Conservation (phyloP, 805 yeast genomes). For the Myxozyma sirexii region DNA sequence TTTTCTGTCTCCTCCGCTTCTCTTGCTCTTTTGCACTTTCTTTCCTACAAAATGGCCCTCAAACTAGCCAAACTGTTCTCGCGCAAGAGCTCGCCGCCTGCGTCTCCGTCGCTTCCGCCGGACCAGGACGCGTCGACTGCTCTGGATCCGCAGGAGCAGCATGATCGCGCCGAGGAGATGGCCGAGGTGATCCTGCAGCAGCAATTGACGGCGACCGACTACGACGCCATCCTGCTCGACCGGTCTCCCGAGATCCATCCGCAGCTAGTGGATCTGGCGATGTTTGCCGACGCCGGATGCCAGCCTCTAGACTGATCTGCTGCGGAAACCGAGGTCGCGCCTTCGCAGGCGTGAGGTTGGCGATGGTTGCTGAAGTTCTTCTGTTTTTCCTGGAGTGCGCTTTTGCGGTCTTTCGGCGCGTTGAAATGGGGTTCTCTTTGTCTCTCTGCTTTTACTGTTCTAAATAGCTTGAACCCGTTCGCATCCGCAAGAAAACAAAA, state of each 20-base stretch:
- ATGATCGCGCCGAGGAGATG: neutral
- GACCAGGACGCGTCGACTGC: neutral
- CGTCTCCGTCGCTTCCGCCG: neutral
- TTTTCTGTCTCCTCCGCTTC: neutral
- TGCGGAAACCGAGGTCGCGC: too few relatives aligned
- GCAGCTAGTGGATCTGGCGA: neutral
- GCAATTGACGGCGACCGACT: neutral
- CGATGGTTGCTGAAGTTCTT: too few relatives aligned
- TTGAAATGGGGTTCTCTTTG: too few relatives aligned
- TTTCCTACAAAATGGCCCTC: neutral
- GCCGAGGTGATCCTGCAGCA: neutral
- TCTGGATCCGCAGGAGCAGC: neutral
- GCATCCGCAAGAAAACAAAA: too few relatives aligned
- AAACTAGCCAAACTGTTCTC: neutral
- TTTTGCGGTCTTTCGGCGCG: too few relatives aligned
- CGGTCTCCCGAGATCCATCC: neutral
- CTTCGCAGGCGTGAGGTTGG: too few relatives aligned
- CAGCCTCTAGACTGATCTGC: too few relatives aligned
- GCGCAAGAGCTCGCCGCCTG: neutral
- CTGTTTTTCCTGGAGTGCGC: too few relatives aligned
- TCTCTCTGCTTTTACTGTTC: too few relatives aligned
- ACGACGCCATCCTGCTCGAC: conserved; percentile 3
- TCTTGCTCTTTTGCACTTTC: neutral
- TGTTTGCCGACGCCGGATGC: too few relatives aligned
- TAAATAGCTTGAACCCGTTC: too few relatives aligned